These are phyloP conservation scores for Phaeosphaeria sp. DNA, from an alignment of 2,329 filamentous ascomycete genomes.

Conservation along the genomic window DNA sequence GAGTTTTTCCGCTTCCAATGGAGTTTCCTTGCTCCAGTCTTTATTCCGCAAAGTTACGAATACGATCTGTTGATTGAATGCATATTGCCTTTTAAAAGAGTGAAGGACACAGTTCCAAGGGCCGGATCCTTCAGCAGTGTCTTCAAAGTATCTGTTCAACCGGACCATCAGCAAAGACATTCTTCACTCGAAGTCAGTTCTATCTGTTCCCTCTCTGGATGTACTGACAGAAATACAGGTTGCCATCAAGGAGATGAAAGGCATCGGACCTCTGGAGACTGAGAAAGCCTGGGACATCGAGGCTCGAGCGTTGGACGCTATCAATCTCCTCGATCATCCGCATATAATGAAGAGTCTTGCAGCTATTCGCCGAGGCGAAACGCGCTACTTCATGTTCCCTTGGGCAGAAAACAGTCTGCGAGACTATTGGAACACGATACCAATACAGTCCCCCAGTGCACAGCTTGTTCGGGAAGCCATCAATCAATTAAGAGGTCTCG, in stretches of 20 bases:
- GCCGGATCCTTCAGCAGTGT: slow-evolving; percentile 15
- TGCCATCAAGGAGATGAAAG: slow-evolving; percentile 16
- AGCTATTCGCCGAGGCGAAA: slow-evolving; percentile 16
- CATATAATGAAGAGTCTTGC: slow-evolving; percentile 21
- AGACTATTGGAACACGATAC: slow-evolving; percentile 15
- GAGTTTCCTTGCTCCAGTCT: slow-evolving; percentile 18
- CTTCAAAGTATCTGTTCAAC: slow-evolving; percentile 9
- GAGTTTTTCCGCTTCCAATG: slow-evolving; percentile 21
- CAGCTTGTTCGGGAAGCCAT: slow-evolving; percentile 6
- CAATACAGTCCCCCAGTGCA: slow-evolving; percentile 1
- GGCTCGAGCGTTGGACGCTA: slow-evolving; percentile 9
- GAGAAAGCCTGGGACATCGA: slow-evolving; percentile 19
- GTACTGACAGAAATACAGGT: slow-evolving; percentile 6
- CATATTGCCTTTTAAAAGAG: slow-evolving; percentile 18
- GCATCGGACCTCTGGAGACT: not conserved
- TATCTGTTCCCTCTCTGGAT: not conserved
- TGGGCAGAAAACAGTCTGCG: slow-evolving; percentile 24
- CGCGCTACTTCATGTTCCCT: slow-evolving; percentile 27
- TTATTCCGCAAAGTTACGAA: slow-evolving; percentile 3
- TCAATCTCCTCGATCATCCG: slow-evolving; percentile 17
- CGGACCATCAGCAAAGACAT: slow-evolving; percentile 8
- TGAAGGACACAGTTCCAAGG: not conserved
- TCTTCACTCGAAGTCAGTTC: slow-evolving; percentile 8
- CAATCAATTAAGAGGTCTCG: slow-evolving; percentile 18
- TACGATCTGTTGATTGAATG: slow-evolving; percentile 9